Conservation (phyloP, 768 basidiomycete species). For the Sistotremastrum suecicum region DNA sequence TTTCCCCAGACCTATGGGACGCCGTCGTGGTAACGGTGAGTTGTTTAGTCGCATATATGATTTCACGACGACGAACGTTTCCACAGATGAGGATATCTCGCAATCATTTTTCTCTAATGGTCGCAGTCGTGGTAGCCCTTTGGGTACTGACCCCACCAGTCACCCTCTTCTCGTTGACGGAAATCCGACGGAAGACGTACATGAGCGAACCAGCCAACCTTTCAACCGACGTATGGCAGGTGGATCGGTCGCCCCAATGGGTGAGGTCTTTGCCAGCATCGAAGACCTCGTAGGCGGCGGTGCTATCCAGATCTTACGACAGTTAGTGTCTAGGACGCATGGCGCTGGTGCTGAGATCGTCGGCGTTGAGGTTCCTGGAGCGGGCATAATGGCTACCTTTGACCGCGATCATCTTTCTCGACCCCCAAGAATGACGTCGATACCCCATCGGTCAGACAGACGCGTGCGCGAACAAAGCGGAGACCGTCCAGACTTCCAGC, state of each 20-base stretch:
- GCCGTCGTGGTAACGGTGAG: conserved; percentile 37
- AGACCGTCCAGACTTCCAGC: conserved; percentile 56
- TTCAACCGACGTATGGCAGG: conserved; percentile 35
- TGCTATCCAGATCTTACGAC: conserved; percentile 72
- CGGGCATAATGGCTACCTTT: conserved; percentile 26
- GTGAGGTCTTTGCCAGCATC: conserved; percentile 59
- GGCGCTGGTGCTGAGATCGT: conserved; percentile 47
- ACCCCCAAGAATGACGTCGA: neutral
- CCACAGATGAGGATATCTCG: conserved; percentile 28
- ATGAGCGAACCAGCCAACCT: conserved; percentile 34
- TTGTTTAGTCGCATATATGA: neutral
- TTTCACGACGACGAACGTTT: neutral
- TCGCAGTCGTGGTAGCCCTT: conserved; percentile 32
- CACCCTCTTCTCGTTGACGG: conserved; percentile 74
- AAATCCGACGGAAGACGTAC: conserved; percentile 30
- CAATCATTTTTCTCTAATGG: conserved; percentile 49
- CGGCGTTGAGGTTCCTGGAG: conserved; percentile 54
- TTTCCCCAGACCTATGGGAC: conserved; percentile 18
- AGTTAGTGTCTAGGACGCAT: conserved; percentile 53
- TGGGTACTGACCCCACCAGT: conserved; percentile 54
- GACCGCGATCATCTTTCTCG: conserved; percentile 33
- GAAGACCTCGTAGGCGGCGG: conserved; percentile 73
- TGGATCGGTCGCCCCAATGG: conserved; percentile 26
- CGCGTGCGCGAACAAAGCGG: conserved; percentile 5
- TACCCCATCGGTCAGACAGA: conserved; percentile 6